These are phyloP conservation scores for Novakomyces olei DNA, from an alignment of 805 yeast species.

Conservation along the genomic window DNA sequence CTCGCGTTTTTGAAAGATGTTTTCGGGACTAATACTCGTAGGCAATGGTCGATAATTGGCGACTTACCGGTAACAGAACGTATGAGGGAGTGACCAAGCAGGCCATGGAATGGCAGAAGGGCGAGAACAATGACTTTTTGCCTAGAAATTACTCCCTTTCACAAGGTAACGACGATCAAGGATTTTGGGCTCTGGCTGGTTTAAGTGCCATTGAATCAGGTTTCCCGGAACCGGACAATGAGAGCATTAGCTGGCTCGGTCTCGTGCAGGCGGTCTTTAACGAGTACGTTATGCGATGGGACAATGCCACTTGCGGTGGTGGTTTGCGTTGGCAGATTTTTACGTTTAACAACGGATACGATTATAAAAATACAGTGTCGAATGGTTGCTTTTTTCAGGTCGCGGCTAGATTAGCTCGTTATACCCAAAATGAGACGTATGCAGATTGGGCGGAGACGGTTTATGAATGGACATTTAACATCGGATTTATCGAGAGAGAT, in stretches of 20 bases:
- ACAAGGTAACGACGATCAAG: conserved; percentile 88
- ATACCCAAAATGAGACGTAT: conserved; percentile 47
- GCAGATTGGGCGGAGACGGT: conserved; percentile 49
- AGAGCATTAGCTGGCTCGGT: conserved; percentile 48
- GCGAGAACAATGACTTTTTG: conserved; percentile 41
- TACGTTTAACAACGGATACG: conserved; percentile 70
- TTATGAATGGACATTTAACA: conserved; percentile 51
- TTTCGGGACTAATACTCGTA: not conserved
- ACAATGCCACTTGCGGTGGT: conserved; percentile 36
- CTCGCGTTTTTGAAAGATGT: conserved; percentile 41
- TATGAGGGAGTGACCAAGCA: conserved; percentile 33
- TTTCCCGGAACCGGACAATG: conserved; percentile 44
- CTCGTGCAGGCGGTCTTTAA: conserved; percentile 69
- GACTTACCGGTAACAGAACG: conserved; percentile 37
- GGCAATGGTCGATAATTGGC: not conserved
- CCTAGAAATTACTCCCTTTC: conserved; percentile 65
- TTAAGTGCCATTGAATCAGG: conserved; percentile 70
- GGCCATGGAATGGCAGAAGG: conserved; percentile 46
- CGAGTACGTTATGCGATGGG: conserved; percentile 71
- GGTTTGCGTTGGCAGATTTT: conserved; percentile 87
- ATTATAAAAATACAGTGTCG: conserved; percentile 72
- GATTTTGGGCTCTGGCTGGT: conserved; percentile 74
- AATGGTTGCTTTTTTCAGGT: conserved; percentile 63
- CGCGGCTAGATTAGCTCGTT: conserved; percentile 67
- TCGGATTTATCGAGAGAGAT: conserved; percentile 20